Evolutionary conservation across 1,284 basidiomycete genomes (phyloP), one percentile per base, ranked within the genome.

Genomic region (Moniliella sp.): DNA sequence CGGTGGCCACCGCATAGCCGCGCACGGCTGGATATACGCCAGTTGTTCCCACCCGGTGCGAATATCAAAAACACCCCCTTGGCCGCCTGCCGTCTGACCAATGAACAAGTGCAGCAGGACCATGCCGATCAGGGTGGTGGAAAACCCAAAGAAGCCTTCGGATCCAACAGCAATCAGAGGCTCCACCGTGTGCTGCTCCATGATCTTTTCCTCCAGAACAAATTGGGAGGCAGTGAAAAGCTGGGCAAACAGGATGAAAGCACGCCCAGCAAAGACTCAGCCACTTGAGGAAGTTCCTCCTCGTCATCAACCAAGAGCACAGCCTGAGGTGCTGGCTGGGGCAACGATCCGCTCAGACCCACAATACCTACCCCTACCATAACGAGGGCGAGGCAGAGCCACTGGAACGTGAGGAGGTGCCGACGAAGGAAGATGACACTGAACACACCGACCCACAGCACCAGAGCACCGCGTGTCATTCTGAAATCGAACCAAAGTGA

Each of bases 381-480:
- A 51, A 97, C 88, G 27, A 80, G 74, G 39, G 84, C 61, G 33
- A 97, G 73, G 12, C 83, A 78, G 11, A 79, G 48, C 88, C 91
- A 97, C 43, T 71, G 67, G 40, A 53, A 53, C 3, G 56, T 38
- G 25, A 36, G 37, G 18, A 59, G 29, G 23, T 55, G 51, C 12
- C 50, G 33, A 34, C 72, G 72, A 36, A 99, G 73, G 67, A 97
- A 97, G 42, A 86, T 62, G 51, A 97, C 84, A 33, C 77, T 81
- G 45, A 94, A 72, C 34, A 83, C n/a, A 94, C 84, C 91, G 42
- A 99, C 91, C 66, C 91, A 97, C 32, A 99, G 72, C 33, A 97
- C 88, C 35, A 97, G 73, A 8, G 86, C 81, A 27, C 91, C 91
- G 42, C 91, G 74, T 25, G 79, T 82, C 88, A 94, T 94, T 25